Evolutionary conservation across 306 rosid species (phyloP).

Genomic region (Purshia tridentata): DNA sequence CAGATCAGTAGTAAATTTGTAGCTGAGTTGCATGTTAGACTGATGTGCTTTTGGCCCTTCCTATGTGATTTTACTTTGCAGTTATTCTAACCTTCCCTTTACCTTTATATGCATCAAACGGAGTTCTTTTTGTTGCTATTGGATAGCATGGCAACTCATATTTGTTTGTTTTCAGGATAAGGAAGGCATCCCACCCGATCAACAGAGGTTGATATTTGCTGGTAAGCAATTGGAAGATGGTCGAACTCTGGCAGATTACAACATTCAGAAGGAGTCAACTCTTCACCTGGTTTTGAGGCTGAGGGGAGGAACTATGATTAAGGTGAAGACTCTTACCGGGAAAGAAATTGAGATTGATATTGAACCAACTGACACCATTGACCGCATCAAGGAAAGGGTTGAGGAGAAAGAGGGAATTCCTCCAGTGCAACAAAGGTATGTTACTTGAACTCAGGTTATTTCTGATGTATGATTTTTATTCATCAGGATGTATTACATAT

Average conservation of each 20-base stretch:
- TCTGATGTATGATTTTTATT: background rate
- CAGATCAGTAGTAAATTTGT: background rate
- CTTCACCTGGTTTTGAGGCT: slow-evolving; percentile 95
- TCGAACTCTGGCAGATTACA: slow-evolving; percentile 89
- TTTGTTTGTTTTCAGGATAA: slow-evolving; percentile 59
- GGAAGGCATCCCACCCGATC: slow-evolving; percentile 98
- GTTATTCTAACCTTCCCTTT: background rate
- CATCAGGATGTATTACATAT: background rate
- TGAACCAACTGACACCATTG: slow-evolving; percentile 93
- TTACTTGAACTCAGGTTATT: background rate
- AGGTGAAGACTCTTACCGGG: slow-evolving; percentile 96
- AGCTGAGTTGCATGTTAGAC: background rate
- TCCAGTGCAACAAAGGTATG: slow-evolving; percentile 94
- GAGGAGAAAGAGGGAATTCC: slow-evolving; percentile 99
- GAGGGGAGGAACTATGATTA: slow-evolving; percentile 98
- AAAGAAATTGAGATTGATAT: slow-evolving; percentile 98
- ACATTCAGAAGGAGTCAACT: slow-evolving; percentile 95
- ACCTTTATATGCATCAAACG: background rate
- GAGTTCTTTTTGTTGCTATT: background rate
- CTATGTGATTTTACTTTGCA: background rate
- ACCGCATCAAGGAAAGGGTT: slow-evolving; percentile 89
- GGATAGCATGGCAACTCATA: background rate
- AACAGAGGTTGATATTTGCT: slow-evolving; percentile 93
- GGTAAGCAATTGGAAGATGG: slow-evolving; percentile 99
- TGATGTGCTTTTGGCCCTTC: background rate